A percentile compares a stretch with the other conserved stretches of the same genome.
Conservation (phyloP, 495 filamentous ascomycete species). For the Cladorrhinum samala region DNA sequence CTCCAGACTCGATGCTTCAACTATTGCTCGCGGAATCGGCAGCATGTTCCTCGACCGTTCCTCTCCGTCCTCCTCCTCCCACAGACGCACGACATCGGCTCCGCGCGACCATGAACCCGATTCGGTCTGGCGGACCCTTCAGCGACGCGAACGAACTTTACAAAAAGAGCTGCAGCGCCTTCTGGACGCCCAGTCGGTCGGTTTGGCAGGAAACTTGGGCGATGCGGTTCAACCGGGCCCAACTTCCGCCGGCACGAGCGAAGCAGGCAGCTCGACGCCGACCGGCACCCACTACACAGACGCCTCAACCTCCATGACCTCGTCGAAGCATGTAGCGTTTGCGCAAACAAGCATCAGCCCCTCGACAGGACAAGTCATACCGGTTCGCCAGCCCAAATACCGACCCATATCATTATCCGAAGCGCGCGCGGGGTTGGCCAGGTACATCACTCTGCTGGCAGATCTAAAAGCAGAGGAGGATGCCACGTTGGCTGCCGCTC, state of each 20-base stretch:
- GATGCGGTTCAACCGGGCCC: slow-evolving; percentile 7
- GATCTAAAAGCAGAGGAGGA: slow-evolving; percentile 67
- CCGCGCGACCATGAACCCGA: slow-evolving; percentile 24
- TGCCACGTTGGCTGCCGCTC: slow-evolving; percentile 50
- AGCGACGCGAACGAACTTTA: slow-evolving; percentile 52
- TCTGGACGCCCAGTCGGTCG: slow-evolving; percentile 79
- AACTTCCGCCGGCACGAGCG: slow-evolving; percentile 24
- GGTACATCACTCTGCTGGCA: slow-evolving; percentile 65
- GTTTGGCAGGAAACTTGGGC: slow-evolving; percentile 43
- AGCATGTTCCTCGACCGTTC: slow-evolving; percentile 29
- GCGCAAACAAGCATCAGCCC: slow-evolving; percentile 22
- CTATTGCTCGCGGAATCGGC: slow-evolving; percentile 23
- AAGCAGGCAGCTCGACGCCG: slow-evolving; percentile 35
- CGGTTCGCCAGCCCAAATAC: slow-evolving; percentile 56
- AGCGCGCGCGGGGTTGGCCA: slow-evolving; percentile 65
- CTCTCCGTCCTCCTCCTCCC: slow-evolving; percentile 5
- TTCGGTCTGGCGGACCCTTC: slow-evolving; percentile 30
- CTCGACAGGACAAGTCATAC: slow-evolving; percentile 42
- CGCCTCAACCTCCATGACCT: not conserved
- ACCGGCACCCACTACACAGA: slow-evolving; percentile 18
- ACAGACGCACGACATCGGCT: not conserved
- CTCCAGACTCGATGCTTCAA: slow-evolving; percentile 4
- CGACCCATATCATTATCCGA: slow-evolving; percentile 54
- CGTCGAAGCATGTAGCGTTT: slow-evolving; percentile 19
- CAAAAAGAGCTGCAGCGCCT: slow-evolving; percentile 71